These are phyloP conservation scores for Monascus purpureus DNA, from an alignment of 495 filamentous ascomycete species.

Conservation along the genomic window DNA sequence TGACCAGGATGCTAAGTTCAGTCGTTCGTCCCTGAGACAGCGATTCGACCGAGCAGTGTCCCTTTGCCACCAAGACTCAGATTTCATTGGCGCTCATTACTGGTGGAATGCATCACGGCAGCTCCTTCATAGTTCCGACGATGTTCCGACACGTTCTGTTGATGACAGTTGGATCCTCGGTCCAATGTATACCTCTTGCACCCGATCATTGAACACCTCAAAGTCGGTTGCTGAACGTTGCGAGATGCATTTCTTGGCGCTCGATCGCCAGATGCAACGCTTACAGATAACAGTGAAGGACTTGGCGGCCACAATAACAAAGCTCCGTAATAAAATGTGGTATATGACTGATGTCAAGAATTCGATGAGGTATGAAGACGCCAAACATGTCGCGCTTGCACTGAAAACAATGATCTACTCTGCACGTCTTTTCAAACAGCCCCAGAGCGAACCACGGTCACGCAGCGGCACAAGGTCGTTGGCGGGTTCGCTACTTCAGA, in stretches of 20 bases:
- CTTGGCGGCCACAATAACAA: slow-evolving; percentile 20
- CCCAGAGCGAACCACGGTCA: slow-evolving; percentile 29
- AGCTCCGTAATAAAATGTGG: slow-evolving; percentile 87
- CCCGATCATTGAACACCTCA: slow-evolving; percentile 20
- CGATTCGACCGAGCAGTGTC: slow-evolving; percentile 28
- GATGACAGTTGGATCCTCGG: slow-evolving; percentile 30
- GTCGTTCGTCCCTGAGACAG: slow-evolving; percentile 17
- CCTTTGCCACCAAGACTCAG: slow-evolving; percentile 22
- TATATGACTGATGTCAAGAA: slow-evolving; percentile 94
- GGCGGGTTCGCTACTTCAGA: slow-evolving; percentile 55
- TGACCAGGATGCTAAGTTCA: background rate
- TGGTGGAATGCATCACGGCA: slow-evolving; percentile 35
- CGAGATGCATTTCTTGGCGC: slow-evolving; percentile 23
- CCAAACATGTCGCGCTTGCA: slow-evolving; percentile 71
- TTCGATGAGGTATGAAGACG: slow-evolving; percentile 80
- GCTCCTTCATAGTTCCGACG: slow-evolving; percentile 15
- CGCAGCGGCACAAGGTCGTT: slow-evolving; percentile 34
- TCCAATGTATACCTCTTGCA: slow-evolving; percentile 24
- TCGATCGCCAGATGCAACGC: slow-evolving; percentile 22
- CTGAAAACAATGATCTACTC: slow-evolving; percentile 76
- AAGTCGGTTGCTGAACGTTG: slow-evolving; percentile 28
- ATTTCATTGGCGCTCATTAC: slow-evolving; percentile 35
- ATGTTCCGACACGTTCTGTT: slow-evolving; percentile 6
- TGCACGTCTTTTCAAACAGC: slow-evolving; percentile 25
- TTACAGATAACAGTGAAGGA: slow-evolving; percentile 23